phyloP scores from a whole-genome alignment of 2,329 filamentous ascomycete genomes.

The Epichloe baconii region DNA sequence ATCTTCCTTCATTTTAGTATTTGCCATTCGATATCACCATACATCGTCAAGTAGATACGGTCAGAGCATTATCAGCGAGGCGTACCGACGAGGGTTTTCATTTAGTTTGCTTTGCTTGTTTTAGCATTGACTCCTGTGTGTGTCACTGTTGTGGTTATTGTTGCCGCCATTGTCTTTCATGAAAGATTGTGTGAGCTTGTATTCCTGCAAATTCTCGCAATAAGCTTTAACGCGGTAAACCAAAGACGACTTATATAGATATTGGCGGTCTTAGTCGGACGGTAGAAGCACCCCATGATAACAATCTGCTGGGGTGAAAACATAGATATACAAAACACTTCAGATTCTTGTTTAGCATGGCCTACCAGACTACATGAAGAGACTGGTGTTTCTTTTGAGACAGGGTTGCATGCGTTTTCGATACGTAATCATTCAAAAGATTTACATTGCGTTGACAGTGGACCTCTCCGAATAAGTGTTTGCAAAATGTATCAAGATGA shows the following conservation, averaged over 20 bases:
- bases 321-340: too few species aligned
- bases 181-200: not conserved
- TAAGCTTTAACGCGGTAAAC: not conserved
- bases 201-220: not conserved
- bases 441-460: too few species aligned
- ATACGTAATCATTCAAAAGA: not conserved
- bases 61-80: constrained; percentile 22
- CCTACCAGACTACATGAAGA: too few species aligned
- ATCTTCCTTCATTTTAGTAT: not conserved
- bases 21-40: not conserved
- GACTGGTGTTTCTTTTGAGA: too few species aligned
- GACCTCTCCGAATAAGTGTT: too few species aligned
- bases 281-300: not conserved
- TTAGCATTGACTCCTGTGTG: not conserved
- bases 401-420: not conserved
- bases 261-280: not conserved
- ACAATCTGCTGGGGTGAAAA: too few species aligned
- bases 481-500: too few species aligned
- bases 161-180: too few species aligned
- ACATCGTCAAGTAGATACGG: constrained; percentile 7
- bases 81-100: constrained; percentile 18
- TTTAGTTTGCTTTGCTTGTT: constrained; percentile 7
- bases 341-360: too few species aligned
- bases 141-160: not conserved
- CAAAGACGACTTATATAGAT: not conserved